Percentiles rank a stretch among this genome's conserved stretches.
These are phyloP conservation scores for Fusarium nurragi DNA, from an alignment of 2,329 filamentous ascomycete genomes.

Conservation along the genomic window DNA sequence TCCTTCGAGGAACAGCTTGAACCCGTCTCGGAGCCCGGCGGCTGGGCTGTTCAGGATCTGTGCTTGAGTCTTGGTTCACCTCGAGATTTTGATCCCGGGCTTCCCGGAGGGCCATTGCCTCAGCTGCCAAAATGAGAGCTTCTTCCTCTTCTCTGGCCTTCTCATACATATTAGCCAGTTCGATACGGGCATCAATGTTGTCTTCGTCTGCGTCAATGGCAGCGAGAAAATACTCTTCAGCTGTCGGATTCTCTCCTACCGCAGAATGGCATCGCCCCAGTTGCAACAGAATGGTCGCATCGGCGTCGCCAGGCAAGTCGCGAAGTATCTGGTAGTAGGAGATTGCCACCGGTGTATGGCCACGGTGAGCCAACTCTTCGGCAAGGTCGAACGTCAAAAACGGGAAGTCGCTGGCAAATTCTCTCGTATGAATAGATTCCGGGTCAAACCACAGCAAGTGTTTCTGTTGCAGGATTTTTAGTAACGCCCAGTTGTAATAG, in stretches of 20 bases:
- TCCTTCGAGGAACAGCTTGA: constrained; percentile 16
- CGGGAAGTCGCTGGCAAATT: constrained; percentile 70
- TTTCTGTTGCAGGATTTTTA: constrained; percentile 52
- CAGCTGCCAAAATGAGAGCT: constrained; percentile 79
- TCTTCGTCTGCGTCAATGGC: constrained; percentile 77
- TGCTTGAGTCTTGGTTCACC: background rate
- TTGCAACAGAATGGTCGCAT: constrained; percentile 63
- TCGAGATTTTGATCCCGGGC: constrained; percentile 49
- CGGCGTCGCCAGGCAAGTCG: constrained; percentile 57
- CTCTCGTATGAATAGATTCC: constrained; percentile 57
- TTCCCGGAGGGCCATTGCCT: constrained; percentile 74
- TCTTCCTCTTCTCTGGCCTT: constrained; percentile 76
- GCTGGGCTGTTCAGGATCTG: constrained; percentile 2
- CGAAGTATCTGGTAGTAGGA: constrained; percentile 66
- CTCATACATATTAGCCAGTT: constrained; percentile 87
- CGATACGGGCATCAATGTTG: constrained; percentile 79
- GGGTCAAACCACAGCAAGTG: constrained; percentile 79
- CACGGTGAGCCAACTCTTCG: constrained; percentile 52
- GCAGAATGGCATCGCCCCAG: constrained; percentile 76
- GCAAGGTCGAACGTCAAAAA: constrained; percentile 80
- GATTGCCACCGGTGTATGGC: constrained; percentile 54
- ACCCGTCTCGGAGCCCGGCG: constrained; percentile 24
- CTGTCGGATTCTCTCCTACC: constrained; percentile 70
- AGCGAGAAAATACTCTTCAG: constrained; percentile 79
- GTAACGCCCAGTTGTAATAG: constrained; percentile 4